Evolutionary conservation across 1,284 basidiomycete species (phyloP), one percentile per base, ranked within the genome.

Genomic region (Ganoderma resinaceum): DNA sequence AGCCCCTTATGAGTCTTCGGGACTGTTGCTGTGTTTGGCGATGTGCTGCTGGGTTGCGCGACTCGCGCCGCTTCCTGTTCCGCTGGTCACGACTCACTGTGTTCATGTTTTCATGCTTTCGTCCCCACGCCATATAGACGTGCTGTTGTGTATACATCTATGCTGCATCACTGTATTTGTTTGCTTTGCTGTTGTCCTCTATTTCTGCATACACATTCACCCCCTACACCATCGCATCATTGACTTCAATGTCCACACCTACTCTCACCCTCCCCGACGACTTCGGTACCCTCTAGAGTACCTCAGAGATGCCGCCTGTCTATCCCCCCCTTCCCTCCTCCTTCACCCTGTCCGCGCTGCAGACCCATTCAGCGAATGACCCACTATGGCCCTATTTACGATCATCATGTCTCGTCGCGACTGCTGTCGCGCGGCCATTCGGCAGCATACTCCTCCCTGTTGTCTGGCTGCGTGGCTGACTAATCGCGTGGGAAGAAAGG

Each of bases 101-200:
- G 46, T 66, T 55, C 62, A 16, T 62, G 43, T 38, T 38, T 43
- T 53, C 62, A 68, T 66, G 29, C 31, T 31, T 52, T 33, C 40
- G 14, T 42, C 59, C 26, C 6, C 23, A 40, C 58, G 37, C 38
- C 42, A 61, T 43, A 37, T 61, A 57, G 57, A 71, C 61, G 65
- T 65, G 58, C 58, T 63, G 58, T 66, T 61, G 61, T 46, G 18
- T 61, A 65, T 62, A 52, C 33, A 70, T 60, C 58, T 62, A 63
- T 69, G 61, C 60, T 35, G 43, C 55, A 12, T 52, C 68, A 42
- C 60, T 62, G 33, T 65, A 69, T 69, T 66, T 62, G 61, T 35
- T 35, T 68, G 68, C 64, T 66, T 57, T 73, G 46, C 65, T 72
- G 66, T 69, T 66, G 62, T 69, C 65, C 40, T 67, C 66, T 40